Evolutionary conservation across 768 basidiomycete species (phyloP).

Genomic region (Paxillus ammoniavirescens): DNA sequence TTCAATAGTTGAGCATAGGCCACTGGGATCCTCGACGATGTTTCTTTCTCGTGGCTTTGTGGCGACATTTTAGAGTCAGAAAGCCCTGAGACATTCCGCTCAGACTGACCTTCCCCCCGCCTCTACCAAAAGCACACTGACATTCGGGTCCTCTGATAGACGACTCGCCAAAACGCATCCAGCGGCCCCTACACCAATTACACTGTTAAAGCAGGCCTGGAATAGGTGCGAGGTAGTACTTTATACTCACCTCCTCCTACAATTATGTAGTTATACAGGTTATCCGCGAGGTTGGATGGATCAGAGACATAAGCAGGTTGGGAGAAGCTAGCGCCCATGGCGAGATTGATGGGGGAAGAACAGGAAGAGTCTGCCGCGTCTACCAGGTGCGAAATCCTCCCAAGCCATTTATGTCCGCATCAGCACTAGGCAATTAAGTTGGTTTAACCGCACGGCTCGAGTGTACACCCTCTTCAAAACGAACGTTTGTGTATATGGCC

Average conservation of each 20-base stretch:
- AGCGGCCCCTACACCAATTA: slow-evolving; percentile 30
- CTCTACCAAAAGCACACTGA: slow-evolving; percentile 39
- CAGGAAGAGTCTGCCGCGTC: too few species aligned
- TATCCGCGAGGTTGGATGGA: neutral
- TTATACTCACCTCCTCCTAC: slow-evolving; percentile 10
- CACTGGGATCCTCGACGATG: slow-evolving; percentile 1
- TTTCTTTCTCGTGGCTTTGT: neutral
- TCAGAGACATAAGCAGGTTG: neutral
- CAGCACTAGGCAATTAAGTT: too few species aligned
- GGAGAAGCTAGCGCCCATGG: slow-evolving; percentile 1
- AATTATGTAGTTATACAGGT: slow-evolving; percentile 11
- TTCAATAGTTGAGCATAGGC: slow-evolving; percentile 1
- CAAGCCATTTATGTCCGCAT: too few species aligned
- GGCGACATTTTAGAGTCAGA: neutral
- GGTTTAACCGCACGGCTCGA: too few species aligned
- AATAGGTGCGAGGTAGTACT: neutral
- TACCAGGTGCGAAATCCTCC: too few species aligned
- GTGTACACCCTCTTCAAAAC: too few species aligned
- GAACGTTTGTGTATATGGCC: too few species aligned
- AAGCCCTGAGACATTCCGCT: neutral
- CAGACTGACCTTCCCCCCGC: slow-evolving; percentile 37
- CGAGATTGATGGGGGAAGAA: neutral
- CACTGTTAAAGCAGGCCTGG: neutral
- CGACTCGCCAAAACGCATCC: slow-evolving; percentile 37
- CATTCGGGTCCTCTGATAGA: slow-evolving; percentile 34